Percentiles rank a stretch among this genome's conserved stretches.
phyloP scores from a whole-genome alignment of 305 asterid genomes.

The Fraxinus velutina region DNA sequence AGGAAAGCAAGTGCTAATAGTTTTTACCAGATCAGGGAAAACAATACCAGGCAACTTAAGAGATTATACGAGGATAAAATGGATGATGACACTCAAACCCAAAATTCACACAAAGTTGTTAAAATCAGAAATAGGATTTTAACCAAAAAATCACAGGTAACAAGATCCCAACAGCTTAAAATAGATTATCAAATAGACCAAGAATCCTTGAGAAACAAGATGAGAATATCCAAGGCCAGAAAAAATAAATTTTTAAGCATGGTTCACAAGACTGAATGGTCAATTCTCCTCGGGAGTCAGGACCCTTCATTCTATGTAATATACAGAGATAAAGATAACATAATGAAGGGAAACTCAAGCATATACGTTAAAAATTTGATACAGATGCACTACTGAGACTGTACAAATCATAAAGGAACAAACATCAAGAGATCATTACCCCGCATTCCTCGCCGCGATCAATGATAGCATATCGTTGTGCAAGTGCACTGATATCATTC shows the following conservation, averaged over 20 bases:
- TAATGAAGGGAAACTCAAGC: slow-evolving; percentile 6
- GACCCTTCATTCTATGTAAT: not conserved
- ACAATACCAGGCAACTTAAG: not conserved
- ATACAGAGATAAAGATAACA: not conserved
- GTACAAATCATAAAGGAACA: not conserved
- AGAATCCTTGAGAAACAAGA: slow-evolving; percentile 7
- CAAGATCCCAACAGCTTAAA: not conserved
- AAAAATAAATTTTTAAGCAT: not conserved
- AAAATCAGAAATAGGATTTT: not conserved
- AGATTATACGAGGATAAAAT: not conserved
- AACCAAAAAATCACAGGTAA: not conserved
- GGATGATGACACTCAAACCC: not conserved
- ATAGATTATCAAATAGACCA: not conserved
- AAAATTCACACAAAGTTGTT: not conserved
- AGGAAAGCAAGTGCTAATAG: not conserved
- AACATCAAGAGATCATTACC: slow-evolving; percentile 50
- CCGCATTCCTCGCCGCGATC: slow-evolving; percentile 92
- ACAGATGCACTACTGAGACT: not conserved
- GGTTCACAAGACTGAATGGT: slow-evolving; percentile 4
- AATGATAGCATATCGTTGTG: slow-evolving; percentile 83
- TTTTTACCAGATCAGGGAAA: not conserved
- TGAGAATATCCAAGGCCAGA: slow-evolving; percentile 14
- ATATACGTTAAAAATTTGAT: not conserved
- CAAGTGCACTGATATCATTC: slow-evolving; percentile 86
- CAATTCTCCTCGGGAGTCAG: not conserved